A percentile compares a stretch with the other conserved stretches of the same genome.
phyloP scores from a whole-genome alignment of 495 filamentous ascomycete species.

The Podospora pseudopauciseta region DNA sequence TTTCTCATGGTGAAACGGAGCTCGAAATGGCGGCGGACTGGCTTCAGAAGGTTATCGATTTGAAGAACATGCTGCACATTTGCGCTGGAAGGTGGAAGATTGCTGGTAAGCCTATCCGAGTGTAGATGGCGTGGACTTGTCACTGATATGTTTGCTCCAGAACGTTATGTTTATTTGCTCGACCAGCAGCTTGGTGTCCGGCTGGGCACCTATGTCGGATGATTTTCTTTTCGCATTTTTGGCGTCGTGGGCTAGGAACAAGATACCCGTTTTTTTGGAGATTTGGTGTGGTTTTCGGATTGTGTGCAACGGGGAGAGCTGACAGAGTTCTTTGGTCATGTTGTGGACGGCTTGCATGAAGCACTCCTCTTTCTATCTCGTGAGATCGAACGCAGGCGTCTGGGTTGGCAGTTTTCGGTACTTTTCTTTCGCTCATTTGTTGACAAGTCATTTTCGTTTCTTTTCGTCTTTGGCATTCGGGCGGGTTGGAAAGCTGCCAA shows the following conservation, averaged over 20 bases:
- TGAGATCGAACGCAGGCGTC: neutral
- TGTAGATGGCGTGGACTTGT: neutral
- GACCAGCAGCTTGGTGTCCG: conserved; percentile 11
- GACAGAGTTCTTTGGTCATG: neutral
- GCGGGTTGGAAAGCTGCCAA: neutral
- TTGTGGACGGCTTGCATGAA: neutral
- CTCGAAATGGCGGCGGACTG: conserved; percentile 20
- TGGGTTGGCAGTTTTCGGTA: neutral
- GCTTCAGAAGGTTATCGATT: conserved; percentile 21
- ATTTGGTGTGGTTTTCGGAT: neutral
- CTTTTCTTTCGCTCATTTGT: conserved; percentile 4
- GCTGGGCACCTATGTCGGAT: neutral
- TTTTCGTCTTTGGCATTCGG: neutral
- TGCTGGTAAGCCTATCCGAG: conserved; percentile 22
- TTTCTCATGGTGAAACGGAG: conserved; percentile 24
- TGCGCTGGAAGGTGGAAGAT: conserved; percentile 28
- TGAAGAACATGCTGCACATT: conserved; percentile 17
- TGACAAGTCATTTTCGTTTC: neutral
- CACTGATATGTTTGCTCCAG: conserved; percentile 4
- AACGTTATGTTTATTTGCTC: conserved; percentile 11
- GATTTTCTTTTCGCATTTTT: conserved; percentile 5
- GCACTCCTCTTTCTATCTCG: neutral
- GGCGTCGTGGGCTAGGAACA: neutral
- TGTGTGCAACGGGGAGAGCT: neutral
- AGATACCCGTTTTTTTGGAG: neutral